Base-by-base conservation (phyloP, 306 rosid species). In the Comarum palustre region DNA sequence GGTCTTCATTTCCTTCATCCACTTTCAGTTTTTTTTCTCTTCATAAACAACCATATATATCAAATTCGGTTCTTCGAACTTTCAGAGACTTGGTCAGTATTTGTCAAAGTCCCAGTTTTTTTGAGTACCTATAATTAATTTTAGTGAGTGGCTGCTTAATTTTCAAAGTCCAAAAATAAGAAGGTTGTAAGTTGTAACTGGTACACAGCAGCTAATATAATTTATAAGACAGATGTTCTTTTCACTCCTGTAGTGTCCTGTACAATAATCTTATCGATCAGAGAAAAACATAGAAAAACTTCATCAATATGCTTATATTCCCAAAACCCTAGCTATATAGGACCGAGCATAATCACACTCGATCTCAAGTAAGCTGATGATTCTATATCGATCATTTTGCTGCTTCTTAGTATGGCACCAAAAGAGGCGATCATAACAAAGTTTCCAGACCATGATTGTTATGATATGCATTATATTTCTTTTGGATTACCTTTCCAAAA, bases 371-470 rank as follows among this genome's bases (percentile, higher is more conserved):
- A 39, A 59, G 46, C 69, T 75, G 61, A 47, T 69, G 13, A 41
- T 41, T 6, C 76, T 32, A 17, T 60, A 14, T 71, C 77, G 39
- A 36, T 19, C 72, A 15, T 59, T 66, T 76, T 82, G 79, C 81
- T 72, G 80, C 76, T 68, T 77, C 84, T 59, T 71, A 72, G 58
- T 50, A 59, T 50, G 82, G 60, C 84, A 73, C 78, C 72, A 38
- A 69, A 19, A 64, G 58, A 68, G 64, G 71, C 60, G 72, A 41
- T 43, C 10, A 45, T 60, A 68, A 51, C 31, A 8, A 46, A 39
- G 52, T 41, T 71, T 47, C 54, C 41, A 25, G 32, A 36, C 36
- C 65, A 38, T 71, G 17, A n/a, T 24, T 51, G 17, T 69, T 20
- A 69, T n/a, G 63, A 51, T 59, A 29, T 32, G 34, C 47, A 50